Conservation (phyloP, 805 yeast genomes). For the Debaryomyces maramus region DNA sequence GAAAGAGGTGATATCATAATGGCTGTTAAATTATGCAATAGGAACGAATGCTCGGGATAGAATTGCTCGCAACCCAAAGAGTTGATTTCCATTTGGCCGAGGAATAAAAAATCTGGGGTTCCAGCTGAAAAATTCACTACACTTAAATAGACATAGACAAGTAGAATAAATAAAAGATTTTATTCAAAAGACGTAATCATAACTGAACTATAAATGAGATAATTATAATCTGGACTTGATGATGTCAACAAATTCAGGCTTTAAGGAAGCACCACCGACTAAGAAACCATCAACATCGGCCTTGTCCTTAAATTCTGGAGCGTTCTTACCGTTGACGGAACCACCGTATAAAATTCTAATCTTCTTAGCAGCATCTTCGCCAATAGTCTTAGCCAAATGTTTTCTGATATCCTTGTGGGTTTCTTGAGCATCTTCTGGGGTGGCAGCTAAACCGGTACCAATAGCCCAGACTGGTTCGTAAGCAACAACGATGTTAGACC, state of each 20-base stretch:
- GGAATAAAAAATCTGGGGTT: not conserved
- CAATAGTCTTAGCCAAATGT: conserved; percentile 74
- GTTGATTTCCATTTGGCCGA: not conserved
- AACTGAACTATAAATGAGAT: not conserved
- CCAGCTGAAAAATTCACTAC: not conserved
- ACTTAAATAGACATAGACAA: too few species aligned
- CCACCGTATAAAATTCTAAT: conserved; percentile 98
- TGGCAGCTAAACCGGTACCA: conserved; percentile 98
- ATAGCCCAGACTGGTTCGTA: conserved; percentile 99
- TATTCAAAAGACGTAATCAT: not conserved
- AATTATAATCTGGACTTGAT: conserved; percentile 81
- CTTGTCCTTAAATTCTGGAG: conserved; percentile 86
- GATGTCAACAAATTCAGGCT: conserved; percentile 96
- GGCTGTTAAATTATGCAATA: too few species aligned
- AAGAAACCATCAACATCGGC: conserved; percentile 96
- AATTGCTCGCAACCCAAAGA: not conserved
- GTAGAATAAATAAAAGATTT: not conserved
- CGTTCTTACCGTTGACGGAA: conserved; percentile 94
- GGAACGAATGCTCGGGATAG: conserved; percentile 2
- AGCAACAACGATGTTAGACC: conserved; percentile 91
- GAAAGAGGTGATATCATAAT: too few species aligned
- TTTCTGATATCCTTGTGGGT: conserved; percentile 88
- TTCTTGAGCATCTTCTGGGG: conserved; percentile 96
- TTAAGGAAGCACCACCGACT: conserved; percentile 98
- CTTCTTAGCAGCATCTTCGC: conserved; percentile 70